Conservation (phyloP, 169 alveolate species). For the Cryptosporidium sp. region DNA sequence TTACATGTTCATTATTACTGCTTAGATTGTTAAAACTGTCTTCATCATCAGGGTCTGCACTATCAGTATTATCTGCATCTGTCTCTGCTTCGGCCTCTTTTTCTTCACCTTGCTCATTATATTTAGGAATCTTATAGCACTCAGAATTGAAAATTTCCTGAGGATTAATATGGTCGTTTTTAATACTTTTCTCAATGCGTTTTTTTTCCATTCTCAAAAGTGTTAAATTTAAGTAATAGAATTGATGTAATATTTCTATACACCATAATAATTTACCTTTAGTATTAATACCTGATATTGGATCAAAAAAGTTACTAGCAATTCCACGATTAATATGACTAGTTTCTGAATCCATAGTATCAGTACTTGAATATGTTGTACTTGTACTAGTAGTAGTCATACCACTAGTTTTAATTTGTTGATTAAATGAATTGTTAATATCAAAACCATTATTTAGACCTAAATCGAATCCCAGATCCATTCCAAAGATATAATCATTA, state of each 20-base stretch:
- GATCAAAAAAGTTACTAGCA: not conserved
- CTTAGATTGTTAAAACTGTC: not conserved
- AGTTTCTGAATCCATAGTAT: not conserved
- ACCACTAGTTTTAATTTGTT: not conserved
- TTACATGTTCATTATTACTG: not conserved
- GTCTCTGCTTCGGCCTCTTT: too few species aligned
- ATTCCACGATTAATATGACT: not conserved
- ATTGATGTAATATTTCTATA: not conserved
- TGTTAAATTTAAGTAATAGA: conserved; percentile 21
- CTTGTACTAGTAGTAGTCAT: conserved; percentile 10
- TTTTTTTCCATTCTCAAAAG: not conserved
- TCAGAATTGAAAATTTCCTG: not conserved
- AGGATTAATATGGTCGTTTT: not conserved
- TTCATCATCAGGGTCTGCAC: not conserved
- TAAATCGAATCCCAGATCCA: not conserved
- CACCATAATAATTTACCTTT: not conserved
- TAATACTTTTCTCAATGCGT: not conserved
- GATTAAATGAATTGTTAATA: not conserved
- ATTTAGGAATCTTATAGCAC: not conserved
- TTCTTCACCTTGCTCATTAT: too few species aligned
- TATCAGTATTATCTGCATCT: too few species aligned
- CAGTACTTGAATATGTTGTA: not conserved
- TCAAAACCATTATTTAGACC: not conserved
- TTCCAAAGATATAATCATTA: not conserved
- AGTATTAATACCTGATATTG: not conserved